Base-by-base conservation (phyloP, 495 filamentous ascomycete genomes). In the Mytilinidion resinicola region DNA sequence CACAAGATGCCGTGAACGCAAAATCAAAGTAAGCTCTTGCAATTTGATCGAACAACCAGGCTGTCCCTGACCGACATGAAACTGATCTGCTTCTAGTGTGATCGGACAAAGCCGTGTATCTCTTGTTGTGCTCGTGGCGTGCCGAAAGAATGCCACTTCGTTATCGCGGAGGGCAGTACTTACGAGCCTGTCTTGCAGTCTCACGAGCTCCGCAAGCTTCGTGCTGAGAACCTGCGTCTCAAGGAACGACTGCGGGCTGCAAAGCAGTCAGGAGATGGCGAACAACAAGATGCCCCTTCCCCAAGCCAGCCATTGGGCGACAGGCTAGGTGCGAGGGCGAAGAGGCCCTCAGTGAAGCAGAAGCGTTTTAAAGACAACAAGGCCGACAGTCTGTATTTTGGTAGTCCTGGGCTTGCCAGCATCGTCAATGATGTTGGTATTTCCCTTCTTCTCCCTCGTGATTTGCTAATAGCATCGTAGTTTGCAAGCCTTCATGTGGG, bases 101-200 rank as follows among this genome's bases (percentile, higher is more conserved):
- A 77, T 69, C 74, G 75, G 19, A 77, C 71, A 42, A 74, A 76
- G 56, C 75, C 75, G 48, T 78, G 75, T 66, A 71, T 70, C 15
- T 73, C 75, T 12, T 78, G 75, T 53, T 75, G 73, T 43, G 68
- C 74, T n/a, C 72, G 75, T 52, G 74, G 75, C 33, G 67, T 68
- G 46, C 73, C 75, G 9, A 75, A 73, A 46, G 64, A 72, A 48
- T 78, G 75, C 60, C 68, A 76, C 44, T 78, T 75, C 57, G 67
- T 74, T 46, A 67, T 76, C 25, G 70, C 70, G 1, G 74, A 78
- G 51, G 69, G 70, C 19, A 71, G 68, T 57, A 73, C 65, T 59
- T 76, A 68, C 63, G 67, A 54, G 56, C 75, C 59, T 44, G 76
- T 67, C 63, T 72, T 69, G 65, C 75, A 67, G 67, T 73, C 71